These are phyloP conservation scores for Prunus padus DNA, from an alignment of 306 rosid genomes.

Conservation along the genomic window DNA sequence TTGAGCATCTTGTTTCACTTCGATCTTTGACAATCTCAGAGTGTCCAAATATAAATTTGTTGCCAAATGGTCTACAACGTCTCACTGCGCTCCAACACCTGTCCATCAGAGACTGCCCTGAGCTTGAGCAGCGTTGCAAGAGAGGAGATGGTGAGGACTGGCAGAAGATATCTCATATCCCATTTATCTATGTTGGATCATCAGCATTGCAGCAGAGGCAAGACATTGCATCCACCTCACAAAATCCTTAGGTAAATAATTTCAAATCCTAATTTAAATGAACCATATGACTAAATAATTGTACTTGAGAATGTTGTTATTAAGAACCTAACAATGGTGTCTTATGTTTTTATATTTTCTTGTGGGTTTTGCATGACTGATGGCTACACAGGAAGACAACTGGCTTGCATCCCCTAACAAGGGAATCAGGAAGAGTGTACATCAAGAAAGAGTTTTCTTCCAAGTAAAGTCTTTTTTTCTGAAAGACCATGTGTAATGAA, in stretches of 20 bases:
- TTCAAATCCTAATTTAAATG: not conserved
- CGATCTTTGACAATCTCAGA: conserved; percentile 29
- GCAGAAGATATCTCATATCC: conserved; percentile 18
- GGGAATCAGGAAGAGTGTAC: not conserved
- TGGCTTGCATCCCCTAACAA: not conserved
- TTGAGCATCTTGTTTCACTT: conserved; percentile 12
- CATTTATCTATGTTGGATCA: conserved; percentile 22
- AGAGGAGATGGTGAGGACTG: conserved; percentile 10
- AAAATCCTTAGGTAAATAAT: not conserved
- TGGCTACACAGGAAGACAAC: not conserved
- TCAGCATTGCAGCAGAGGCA: not conserved
- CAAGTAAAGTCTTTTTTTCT: no score
- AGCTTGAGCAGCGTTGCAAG: conserved; percentile 29
- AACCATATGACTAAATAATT: not conserved
- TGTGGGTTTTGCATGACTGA: not conserved
- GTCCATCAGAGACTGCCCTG: conserved; percentile 26
- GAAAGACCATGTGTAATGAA: no score
- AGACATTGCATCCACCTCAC: not conserved
- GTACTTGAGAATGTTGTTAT: not conserved
- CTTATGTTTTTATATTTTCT: not conserved
- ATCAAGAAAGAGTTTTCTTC: no score
- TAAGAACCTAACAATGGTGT: not conserved
- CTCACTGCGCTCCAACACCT: conserved; percentile 17
- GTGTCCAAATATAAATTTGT: conserved; percentile 18
- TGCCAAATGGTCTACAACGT: conserved; percentile 7